Evolutionary conservation across 1,284 basidiomycete genomes (phyloP), one percentile per base, ranked within the genome.

Genomic region (Leccinum subspadiceum): DNA sequence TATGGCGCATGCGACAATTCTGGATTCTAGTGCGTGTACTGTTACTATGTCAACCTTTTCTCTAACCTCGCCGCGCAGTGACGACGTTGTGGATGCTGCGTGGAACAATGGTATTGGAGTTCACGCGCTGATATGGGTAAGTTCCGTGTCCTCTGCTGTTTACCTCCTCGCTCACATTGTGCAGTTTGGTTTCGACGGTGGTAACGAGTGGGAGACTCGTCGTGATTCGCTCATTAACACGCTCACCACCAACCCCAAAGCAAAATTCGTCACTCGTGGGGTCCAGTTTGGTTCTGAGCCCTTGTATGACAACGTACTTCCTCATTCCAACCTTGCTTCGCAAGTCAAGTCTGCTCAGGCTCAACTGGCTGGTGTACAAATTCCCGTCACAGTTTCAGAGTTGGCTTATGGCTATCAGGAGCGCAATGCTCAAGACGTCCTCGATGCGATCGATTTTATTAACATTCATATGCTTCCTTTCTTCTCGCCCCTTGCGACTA

Each of bases 201-300:
- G 73, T 56, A 73, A 86, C 62, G 54, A 80, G 60, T 90, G 87
- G 85, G 78, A 78, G 22, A 67, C 74, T 13, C 77, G 86, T 17
- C 79, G 85, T 20, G 81, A 85, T 65, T 74, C 74, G 3, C 78
- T 90, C 46, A 71, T 89, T 54, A 72, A 72, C n/a, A 76, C 79
- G 2, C 80, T 90, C 49, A 83, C 82, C 56, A 75, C 77, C 41
- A 90, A 89, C 64, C 84, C 84, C 4, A 84, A 80, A 69, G 89
- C 86, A 24, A 82, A 83, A 60, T 89, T 84, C 66, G 79, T 90
- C 49, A 87, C 87, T 3, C 81, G 87, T 35, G 83, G 79, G 2
- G 75, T 90, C 6, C 86, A 88, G 61, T 87, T 90, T 60, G 89
- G 89, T n/a, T 87, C 86, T 0, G 89, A 92, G 66, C 90, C 90